phyloP scores from a whole-genome alignment of 768 basidiomycete species.

The Boletus pseudopeckii region DNA sequence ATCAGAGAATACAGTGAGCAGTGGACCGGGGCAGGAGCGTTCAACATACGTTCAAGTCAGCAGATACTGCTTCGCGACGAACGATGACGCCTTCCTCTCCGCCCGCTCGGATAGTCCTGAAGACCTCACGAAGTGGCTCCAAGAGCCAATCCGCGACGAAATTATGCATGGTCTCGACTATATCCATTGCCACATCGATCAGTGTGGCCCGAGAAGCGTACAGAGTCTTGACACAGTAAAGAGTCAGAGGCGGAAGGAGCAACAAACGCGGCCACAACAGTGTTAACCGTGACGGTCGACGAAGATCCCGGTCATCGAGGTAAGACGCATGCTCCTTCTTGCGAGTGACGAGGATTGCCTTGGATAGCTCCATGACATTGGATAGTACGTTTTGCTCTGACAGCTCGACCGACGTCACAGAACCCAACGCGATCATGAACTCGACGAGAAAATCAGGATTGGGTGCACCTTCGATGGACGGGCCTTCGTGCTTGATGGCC shows the following conservation, averaged over 20 bases:
- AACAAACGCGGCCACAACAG: conserved; percentile 82
- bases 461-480: background rate
- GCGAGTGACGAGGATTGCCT: conserved; percentile 25
- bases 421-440: conserved; percentile 20
- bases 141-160: conserved; percentile 84
- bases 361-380: conserved; percentile 17
- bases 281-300: conserved; percentile 64
- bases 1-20: background rate
- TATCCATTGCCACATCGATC: conserved; percentile 52
- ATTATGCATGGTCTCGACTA: conserved; percentile 60
- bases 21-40: background rate
- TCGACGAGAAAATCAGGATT: conserved; percentile 18
- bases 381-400: conserved; percentile 10
- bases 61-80: conserved; percentile 73
- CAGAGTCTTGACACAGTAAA: conserved; percentile 47
- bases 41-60: conserved; percentile 72
- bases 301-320: conserved; percentile 40
- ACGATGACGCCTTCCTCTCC: conserved; percentile 75
- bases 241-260: conserved; percentile 64
- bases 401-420: conserved; percentile 14
- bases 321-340: conserved; percentile 29
- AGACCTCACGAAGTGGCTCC: conserved; percentile 78
- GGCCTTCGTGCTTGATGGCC: conserved; percentile 3
- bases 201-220: conserved; percentile 63
- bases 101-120: conserved; percentile 79